phyloP scores from a whole-genome alignment of 73 alveolate genomes.

The Tetrahymena malaccensis region DNA sequence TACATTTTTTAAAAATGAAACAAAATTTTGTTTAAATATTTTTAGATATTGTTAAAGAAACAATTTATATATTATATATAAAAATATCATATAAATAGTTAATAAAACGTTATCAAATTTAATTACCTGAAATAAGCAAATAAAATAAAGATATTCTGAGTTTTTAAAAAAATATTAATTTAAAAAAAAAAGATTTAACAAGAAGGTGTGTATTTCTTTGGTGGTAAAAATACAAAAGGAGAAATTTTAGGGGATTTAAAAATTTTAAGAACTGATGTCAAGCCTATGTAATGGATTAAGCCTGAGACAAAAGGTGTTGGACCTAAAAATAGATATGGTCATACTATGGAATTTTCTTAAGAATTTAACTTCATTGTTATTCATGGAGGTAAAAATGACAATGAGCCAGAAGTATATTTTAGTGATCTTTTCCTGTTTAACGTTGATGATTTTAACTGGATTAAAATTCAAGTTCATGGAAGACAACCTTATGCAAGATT shows the following conservation, averaged over 20 bases:
- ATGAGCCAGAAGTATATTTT: neutral
- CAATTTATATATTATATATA: too few species aligned
- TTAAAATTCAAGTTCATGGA: neutral
- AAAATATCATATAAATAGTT: too few species aligned
- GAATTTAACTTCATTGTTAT: neutral
- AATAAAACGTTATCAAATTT: too few species aligned
- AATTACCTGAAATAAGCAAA: too few species aligned
- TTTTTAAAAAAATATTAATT: too few species aligned
- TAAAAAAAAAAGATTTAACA: neutral
- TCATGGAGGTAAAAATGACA: neutral
- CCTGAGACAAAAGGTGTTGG: neutral
- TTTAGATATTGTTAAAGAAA: too few species aligned
- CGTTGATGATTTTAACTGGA: neutral
- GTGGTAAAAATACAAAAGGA: neutral
- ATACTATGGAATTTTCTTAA: neutral
- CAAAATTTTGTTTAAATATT: too few species aligned
- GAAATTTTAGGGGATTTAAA: neutral
- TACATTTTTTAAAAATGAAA: too few species aligned
- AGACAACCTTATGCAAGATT: neutral
- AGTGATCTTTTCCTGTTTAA: neutral
- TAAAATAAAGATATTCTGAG: too few species aligned
- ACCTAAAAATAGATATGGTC: neutral
- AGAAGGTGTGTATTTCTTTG: neutral
- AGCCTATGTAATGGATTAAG: neutral
- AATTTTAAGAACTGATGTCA: neutral